Evolutionary conservation across 345 rosid species (phyloP), one percentile per base, ranked within the genome.

Genomic region (Acer negundo): DNA sequence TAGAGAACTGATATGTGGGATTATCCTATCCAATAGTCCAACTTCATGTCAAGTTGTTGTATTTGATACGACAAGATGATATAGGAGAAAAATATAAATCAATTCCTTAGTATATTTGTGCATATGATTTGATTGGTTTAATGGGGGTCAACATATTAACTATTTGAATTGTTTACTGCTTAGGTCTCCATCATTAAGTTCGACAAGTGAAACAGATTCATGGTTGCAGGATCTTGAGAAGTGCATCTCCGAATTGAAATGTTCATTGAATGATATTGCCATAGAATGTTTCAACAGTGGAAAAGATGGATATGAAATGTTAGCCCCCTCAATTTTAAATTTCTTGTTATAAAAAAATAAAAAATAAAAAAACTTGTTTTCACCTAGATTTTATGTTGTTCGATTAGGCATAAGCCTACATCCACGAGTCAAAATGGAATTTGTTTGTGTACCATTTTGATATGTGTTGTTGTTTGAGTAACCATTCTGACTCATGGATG

Each of bases 181-280:
- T 81, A 93, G 99, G 73, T 78, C 82, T 72, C 76, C 89, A 72
- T 49, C 80, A 19, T 62, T 89, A 53, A 90, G 76, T 75, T 73
- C 89, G 70, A 74, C 85, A 35, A 87, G 84, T 49, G 86, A 38
- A 20, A 73, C 81, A 69, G 72, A 56, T 79, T 87, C 85, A 20
- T 96, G 98, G 99, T 75, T 92, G 56, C 76, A 75, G 63, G 85
- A 85, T 42, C 78, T 90, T 68, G 85, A 86, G 7, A 72, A 84
- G 73, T 88, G 86, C 66, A 71, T 92, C 42, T 76, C 83, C 6
- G 66, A 84, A 67, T 86, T 90, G 47, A 80, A 74, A 69, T 78
- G 82, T 74, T 26, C 76, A 23, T 62, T 80, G 26, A 82, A 75
- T 56, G 82, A 76, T 28, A 73, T 89, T 72, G 82, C 89, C 47